These are phyloP conservation scores for Turnera subulata DNA, from an alignment of 345 rosid genomes.

Conservation along the genomic window DNA sequence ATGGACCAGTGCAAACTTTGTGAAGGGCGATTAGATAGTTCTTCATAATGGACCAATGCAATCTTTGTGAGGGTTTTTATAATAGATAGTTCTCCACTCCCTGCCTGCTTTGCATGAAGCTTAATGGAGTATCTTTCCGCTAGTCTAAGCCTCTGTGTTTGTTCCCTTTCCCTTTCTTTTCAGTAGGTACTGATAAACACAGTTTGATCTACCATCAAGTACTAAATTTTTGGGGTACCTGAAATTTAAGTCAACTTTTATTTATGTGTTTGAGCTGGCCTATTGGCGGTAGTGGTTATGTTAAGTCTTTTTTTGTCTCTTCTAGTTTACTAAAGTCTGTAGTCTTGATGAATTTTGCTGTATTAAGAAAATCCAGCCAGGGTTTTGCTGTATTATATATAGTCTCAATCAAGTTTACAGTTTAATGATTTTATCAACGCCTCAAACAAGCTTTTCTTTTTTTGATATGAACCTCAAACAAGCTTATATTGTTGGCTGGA, in stretches of 20 bases:
- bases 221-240: neutral
- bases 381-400: neutral
- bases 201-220: neutral
- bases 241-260: neutral
- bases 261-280: neutral
- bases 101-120: neutral
- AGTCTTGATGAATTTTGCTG: neutral
- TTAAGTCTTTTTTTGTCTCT: neutral
- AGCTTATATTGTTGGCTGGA: neutral
- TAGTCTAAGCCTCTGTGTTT: too few relatives aligned
- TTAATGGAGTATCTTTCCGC: too few relatives aligned
- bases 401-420: neutral
- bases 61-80: neutral
- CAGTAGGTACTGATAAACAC: neutral
- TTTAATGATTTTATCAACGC: neutral
- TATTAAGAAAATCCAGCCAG: neutral
- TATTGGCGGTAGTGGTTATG: neutral
- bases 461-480: neutral
- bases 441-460: too few relatives aligned
- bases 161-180: conserved; percentile 1
- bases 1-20: neutral
- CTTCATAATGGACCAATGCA: neutral
- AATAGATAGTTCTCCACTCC: neutral
- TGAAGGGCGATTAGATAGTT: neutral
- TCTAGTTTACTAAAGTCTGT: neutral